Evolutionary conservation across 2,329 filamentous ascomycete genomes (phyloP).

Genomic region (Rhinocladiella similis): DNA sequence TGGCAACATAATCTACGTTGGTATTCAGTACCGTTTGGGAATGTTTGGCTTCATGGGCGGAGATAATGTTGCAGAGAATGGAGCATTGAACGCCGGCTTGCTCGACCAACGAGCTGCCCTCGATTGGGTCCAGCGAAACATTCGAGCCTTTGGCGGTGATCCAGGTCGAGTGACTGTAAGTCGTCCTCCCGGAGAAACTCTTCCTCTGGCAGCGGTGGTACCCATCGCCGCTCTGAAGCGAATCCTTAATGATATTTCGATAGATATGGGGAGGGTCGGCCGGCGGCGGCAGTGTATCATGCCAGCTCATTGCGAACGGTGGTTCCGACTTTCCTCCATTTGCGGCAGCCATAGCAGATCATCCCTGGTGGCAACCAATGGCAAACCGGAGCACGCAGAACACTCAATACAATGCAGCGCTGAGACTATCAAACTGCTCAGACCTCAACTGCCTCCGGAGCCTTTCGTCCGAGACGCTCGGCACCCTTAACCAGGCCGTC

Average conservation of each 20-base stretch:
- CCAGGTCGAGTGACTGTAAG: constrained; percentile 35
- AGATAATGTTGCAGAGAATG: constrained; percentile 6
- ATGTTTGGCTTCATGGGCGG: constrained; percentile 65
- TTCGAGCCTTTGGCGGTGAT: constrained; percentile 38
- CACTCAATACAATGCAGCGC: constrained; percentile 44
- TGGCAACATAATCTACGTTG: constrained; percentile 59
- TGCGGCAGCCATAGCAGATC: constrained; percentile 43
- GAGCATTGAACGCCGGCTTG: constrained; percentile 36
- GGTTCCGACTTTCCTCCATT: constrained; percentile 41
- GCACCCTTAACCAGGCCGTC: constrained; percentile 10
- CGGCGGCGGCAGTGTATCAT: constrained; percentile 12
- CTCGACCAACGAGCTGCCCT: constrained; percentile 39
- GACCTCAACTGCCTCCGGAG: constrained; percentile 13
- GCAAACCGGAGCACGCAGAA: constrained; percentile 34
- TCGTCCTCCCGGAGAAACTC: too few species aligned
- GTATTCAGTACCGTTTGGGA: constrained; percentile 74
- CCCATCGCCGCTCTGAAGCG: too few species aligned
- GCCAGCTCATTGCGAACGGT: constrained; percentile 40
- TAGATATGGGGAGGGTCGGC: constrained; percentile 35
- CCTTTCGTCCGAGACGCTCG: constrained; percentile 4
- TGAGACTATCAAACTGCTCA: constrained; percentile 46
- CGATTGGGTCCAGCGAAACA: constrained; percentile 41
- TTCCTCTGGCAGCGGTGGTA: too few species aligned
- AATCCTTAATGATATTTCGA: too few species aligned
- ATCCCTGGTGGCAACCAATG: constrained; percentile 39